Conservation (phyloP, 495 filamentous ascomycete genomes). For the Venustampulla echinocandica region DNA sequence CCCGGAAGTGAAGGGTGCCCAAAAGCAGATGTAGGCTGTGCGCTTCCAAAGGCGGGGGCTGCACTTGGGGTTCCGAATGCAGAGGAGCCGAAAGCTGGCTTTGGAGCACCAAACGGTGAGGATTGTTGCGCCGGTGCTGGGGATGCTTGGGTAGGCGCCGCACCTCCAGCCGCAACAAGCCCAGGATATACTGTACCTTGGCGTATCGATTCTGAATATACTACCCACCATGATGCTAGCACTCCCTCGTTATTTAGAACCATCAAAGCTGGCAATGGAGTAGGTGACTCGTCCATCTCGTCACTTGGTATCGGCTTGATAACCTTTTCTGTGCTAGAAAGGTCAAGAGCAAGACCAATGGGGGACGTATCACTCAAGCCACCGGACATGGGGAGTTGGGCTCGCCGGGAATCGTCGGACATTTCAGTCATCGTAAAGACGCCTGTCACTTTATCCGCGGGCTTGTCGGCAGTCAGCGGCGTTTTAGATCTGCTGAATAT, state of each 20-base stretch:
- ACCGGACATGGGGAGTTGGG: slow-evolving; percentile 60
- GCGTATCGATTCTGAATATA: slow-evolving; percentile 80
- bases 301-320: slow-evolving; percentile 67
- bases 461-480: slow-evolving; percentile 52
- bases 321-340: slow-evolving; percentile 74
- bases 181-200: slow-evolving; percentile 63
- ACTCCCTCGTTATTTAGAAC: slow-evolving; percentile 85
- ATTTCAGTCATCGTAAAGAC: slow-evolving; percentile 67
- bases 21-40: slow-evolving; percentile 21
- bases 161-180: slow-evolving; percentile 42
- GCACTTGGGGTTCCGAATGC: slow-evolving; percentile 18
- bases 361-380: slow-evolving; percentile 61
- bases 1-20: slow-evolving; percentile 9
- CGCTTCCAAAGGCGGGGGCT: slow-evolving; percentile 25
- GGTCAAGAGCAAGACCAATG: slow-evolving; percentile 73
- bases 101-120: slow-evolving; percentile 25
- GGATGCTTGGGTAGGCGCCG: slow-evolving; percentile 22
- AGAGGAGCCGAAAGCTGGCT: slow-evolving; percentile 32
- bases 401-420: slow-evolving; percentile 67
- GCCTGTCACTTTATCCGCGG: slow-evolving; percentile 48
- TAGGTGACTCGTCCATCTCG: slow-evolving; percentile 64
- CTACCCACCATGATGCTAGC: slow-evolving; percentile 78
- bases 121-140: slow-evolving; percentile 28
- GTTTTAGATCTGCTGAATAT: slow-evolving; percentile 62
- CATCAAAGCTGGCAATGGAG: slow-evolving; percentile 79